Percentiles rank a stretch among this genome's conserved stretches.
Evolutionary conservation across 2,329 filamentous ascomycete genomes (phyloP).

Genomic region (Pseudogymnoascus destructans): DNA sequence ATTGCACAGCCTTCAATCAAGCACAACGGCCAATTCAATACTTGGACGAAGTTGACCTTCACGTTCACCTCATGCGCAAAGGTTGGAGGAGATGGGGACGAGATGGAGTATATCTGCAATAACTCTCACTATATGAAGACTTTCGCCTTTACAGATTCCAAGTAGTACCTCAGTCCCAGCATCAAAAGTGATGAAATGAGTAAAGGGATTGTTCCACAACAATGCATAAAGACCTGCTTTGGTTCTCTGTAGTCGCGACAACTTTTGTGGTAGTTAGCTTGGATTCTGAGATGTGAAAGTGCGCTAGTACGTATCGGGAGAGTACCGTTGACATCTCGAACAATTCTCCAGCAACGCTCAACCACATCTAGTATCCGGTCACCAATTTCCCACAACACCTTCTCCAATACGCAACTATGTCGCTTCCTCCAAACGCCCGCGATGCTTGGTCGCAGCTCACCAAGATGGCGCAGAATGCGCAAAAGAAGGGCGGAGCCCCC

Average conservation of each 20-base stretch:
- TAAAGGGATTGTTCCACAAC: constrained; percentile 3
- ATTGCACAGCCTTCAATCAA: not conserved
- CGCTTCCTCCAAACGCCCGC: constrained; percentile 37
- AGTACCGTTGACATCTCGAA: constrained; percentile 7
- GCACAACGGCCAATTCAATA: not conserved
- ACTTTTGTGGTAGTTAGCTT: constrained; percentile 7
- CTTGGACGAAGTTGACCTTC: not conserved
- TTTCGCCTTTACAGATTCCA: not conserved
- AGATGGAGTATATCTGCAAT: constrained; percentile 8
- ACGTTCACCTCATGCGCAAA: constrained; percentile 7
- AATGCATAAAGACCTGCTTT: not conserved
- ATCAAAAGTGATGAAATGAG: not conserved
- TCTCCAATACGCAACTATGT: constrained; percentile 9
- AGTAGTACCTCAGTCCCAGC: not conserved
- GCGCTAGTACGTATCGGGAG: constrained; percentile 3
- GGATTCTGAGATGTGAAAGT: not conserved
- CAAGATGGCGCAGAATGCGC: constrained; percentile 46
- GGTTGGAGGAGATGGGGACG: not conserved
- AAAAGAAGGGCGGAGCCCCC: constrained; percentile 34
- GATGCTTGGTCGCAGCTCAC: constrained; percentile 51
- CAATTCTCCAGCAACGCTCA: constrained; percentile 2
- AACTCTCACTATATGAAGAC: constrained; percentile 7
- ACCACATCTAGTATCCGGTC: not conserved
- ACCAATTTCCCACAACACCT: constrained; percentile 6
- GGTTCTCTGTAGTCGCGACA: not conserved